These are phyloP conservation scores for Apiospora malaysiana DNA, from an alignment of 2,329 filamentous ascomycete genomes.

Conservation along the genomic window DNA sequence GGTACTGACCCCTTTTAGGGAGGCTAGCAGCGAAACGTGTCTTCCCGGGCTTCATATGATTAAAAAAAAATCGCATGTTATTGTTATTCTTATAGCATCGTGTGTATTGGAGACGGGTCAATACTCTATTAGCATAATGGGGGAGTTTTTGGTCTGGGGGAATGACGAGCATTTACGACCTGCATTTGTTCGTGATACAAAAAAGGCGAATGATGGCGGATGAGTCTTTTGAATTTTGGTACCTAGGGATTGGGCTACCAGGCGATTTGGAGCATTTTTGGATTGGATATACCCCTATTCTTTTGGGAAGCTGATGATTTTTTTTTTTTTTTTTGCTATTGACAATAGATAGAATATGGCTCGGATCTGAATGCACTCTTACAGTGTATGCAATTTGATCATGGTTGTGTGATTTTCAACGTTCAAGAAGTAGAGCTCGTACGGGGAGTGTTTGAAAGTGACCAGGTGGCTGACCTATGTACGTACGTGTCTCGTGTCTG, in stretches of 20 bases:
- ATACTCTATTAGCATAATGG: background rate
- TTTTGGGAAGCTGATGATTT: background rate
- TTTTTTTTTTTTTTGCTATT: background rate
- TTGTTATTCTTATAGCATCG: background rate
- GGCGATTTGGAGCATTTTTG: conserved; percentile 16
- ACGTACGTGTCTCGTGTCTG: background rate
- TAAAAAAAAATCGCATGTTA: background rate
- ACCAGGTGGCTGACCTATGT: conserved; percentile 1
- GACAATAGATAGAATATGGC: background rate
- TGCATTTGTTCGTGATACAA: background rate
- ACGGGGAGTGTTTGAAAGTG: conserved; percentile 8
- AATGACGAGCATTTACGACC: background rate
- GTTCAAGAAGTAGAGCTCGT: background rate
- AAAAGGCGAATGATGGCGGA: background rate
- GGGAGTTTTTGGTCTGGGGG: background rate
- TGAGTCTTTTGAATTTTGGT: background rate
- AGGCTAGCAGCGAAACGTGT: conserved; percentile 12
- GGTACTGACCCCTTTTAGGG: background rate
- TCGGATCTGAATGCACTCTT: background rate
- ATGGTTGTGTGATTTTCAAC: background rate
- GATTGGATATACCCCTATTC: conserved; percentile 22
- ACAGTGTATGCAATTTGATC: background rate
- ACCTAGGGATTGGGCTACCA: background rate
- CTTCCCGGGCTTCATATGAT: conserved; percentile 19
- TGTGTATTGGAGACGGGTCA: background rate